Evolutionary conservation across 495 filamentous ascomycete species (phyloP).

Genomic region (Annulohypoxylon nitens): DNA sequence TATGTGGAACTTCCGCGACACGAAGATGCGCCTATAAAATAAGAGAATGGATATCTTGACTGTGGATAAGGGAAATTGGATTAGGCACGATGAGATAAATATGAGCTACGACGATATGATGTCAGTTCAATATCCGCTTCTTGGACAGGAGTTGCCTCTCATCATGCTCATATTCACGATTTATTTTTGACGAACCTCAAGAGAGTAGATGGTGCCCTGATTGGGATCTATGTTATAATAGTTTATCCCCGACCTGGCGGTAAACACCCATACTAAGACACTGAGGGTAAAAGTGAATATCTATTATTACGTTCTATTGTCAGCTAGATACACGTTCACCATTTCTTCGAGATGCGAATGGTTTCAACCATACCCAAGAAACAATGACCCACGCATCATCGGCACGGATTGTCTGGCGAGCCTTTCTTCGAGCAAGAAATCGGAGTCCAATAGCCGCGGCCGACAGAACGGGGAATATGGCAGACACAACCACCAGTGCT

Average conservation of each 20-base stretch:
- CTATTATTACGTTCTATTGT: constrained; percentile 4
- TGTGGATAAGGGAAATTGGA: too few species aligned
- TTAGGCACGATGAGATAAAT: too few species aligned
- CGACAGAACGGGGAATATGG: constrained; percentile 10
- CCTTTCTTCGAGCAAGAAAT: not conserved
- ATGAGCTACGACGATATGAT: too few species aligned
- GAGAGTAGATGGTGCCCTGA: constrained; percentile 1
- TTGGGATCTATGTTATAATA: constrained; percentile 10
- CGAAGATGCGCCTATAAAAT: too few species aligned
- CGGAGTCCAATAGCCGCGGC: not conserved
- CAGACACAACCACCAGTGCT: constrained; percentile 3
- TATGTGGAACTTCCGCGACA: too few species aligned
- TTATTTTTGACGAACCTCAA: too few species aligned
- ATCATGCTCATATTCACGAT: too few species aligned
- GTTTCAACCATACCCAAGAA: not conserved
- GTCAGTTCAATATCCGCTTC: too few species aligned
- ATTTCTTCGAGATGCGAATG: not conserved
- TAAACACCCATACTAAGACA: constrained; percentile 8
- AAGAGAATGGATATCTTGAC: too few species aligned
- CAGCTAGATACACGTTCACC: not conserved
- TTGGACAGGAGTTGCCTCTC: too few species aligned
- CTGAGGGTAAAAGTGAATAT: constrained; percentile 11
- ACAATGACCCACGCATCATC: constrained; percentile 14
- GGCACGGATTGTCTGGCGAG: not conserved
- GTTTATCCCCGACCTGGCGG: constrained; percentile 4